Percentiles rank a stretch among this genome's conserved stretches.
Conservation (phyloP, 2,329 filamentous ascomycete genomes). For the Elsinoe necatrix region DNA sequence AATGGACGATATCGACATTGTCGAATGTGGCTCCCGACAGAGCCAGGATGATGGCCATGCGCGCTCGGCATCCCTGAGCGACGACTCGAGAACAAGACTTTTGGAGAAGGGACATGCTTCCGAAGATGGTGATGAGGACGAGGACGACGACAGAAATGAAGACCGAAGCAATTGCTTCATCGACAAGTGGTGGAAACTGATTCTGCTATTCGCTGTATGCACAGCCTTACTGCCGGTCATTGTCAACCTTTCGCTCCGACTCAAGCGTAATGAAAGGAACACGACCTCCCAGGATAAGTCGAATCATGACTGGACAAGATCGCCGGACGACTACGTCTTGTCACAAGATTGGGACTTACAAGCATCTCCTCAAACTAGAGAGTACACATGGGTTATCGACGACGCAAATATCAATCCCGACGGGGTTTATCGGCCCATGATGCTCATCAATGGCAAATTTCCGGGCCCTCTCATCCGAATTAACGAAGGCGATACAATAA, state of each 20-base stretch:
- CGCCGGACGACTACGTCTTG: conserved; percentile 47
- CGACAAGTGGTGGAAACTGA: conserved; percentile 18
- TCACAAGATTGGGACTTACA: conserved; percentile 48
- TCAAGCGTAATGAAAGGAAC: background rate
- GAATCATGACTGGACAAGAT: background rate
- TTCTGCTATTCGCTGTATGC: conserved; percentile 15
- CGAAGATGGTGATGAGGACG: background rate
- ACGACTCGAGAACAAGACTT: conserved; percentile 3
- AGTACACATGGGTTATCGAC: conserved; percentile 53
- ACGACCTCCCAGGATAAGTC: background rate
- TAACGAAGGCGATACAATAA: conserved; percentile 56
- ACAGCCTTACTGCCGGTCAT: conserved; percentile 16
- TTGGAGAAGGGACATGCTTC: background rate
- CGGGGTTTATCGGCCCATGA: conserved; percentile 37
- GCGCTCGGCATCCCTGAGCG: conserved; percentile 1
- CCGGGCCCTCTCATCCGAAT: conserved; percentile 34
- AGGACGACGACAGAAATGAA: conserved; percentile 7
- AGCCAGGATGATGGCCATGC: background rate
- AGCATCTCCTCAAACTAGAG: conserved; percentile 43
- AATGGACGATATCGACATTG: background rate
- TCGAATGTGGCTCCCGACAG: background rate
- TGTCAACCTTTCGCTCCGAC: conserved; percentile 13
- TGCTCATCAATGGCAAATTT: conserved; percentile 35
- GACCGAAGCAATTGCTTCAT: conserved; percentile 1
- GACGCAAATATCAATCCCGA: conserved; percentile 54